Evolutionary conservation across 352 stramenopile species (phyloP), one percentile per base, ranked within the genome.

Genomic region (Globisporangium megalacanthum): DNA sequence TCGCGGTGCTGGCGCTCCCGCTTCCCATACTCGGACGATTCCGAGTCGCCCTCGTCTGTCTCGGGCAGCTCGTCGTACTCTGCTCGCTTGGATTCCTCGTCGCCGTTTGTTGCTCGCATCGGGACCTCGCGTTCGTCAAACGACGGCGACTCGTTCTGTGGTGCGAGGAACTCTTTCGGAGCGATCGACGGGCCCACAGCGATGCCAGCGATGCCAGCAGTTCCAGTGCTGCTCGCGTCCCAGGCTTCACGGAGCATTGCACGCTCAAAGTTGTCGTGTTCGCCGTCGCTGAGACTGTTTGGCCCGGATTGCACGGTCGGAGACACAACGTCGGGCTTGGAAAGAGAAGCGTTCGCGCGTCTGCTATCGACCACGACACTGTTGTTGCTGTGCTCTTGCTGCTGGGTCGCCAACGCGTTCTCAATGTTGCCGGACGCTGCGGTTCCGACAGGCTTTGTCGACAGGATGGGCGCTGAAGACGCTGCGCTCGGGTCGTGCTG

Each of bases 1-100:
- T 72, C 64, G 33, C 63, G 60, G 10, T 44, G 65, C 29, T 66
- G 37, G 29, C 66, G 58, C 14, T 48, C 25, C 3, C 58, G 60
- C 15, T 65, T 60, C 7, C 14, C 65, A 33, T n/a, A 45, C 3
- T 71, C 67, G 11, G 55, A 64, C n/a, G 25, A 29, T 29, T 73
- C 64, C 4, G 68, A 79, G 36, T 79, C 63, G 19, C 63, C 70
- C 7, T 62, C 77, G 25, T 86, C 68, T 0, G 56, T 76, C 58
- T 88, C 72, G 2, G 78, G 75, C 52, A 65, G 62, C 19, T 65
- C 57, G 37, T 75, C 68, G 33, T 41, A 54, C 5, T 71, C 52
- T 25, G 68, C 62, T 14, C 15, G 29, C 53, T 50, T 59, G 22
- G 13, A 17, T 3, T 46, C 49, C 9, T 29, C 11, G 3, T 10